Conservation (phyloP, 169 alveolate species). For the Plasmodium vinckei region DNA sequence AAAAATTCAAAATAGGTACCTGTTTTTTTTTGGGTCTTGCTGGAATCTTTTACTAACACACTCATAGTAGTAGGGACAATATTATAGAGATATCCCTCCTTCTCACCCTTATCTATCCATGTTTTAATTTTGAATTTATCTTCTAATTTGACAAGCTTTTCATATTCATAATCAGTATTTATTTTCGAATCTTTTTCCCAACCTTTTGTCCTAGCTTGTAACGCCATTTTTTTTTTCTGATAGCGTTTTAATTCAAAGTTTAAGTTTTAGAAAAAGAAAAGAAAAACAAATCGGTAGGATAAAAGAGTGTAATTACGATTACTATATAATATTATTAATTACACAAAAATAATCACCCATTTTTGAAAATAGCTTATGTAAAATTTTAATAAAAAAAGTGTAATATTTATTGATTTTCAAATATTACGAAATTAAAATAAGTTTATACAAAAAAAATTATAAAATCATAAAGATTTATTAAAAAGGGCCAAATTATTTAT, state of each 20-base stretch:
- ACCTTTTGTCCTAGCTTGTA: constrained; percentile 69
- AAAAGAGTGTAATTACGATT: constrained; percentile 3
- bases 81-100: constrained; percentile 89
- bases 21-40: constrained; percentile 58
- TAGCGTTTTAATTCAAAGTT: not conserved
- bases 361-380: not conserved
- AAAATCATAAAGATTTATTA: too few relatives aligned
- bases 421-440: too few relatives aligned
- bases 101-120: constrained; percentile 80
- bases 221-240: constrained; percentile 24
- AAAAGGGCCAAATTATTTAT: too few relatives aligned
- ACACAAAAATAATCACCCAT: not conserved
- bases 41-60: constrained; percentile 78
- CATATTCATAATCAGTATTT: constrained; percentile 70
- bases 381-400: constrained; percentile 7
- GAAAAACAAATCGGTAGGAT: not conserved
- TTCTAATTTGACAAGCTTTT: constrained; percentile 36
- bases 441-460: too few relatives aligned
- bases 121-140: constrained; percentile 42
- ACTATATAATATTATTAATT: not conserved
- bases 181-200: constrained; percentile 73
- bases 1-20: constrained; percentile 12
- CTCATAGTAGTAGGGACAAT: constrained; percentile 86
- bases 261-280: not conserved
- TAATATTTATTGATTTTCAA: not conserved